Percentiles rank a stretch among this genome's conserved stretches.
Conservation (phyloP, 2,329 filamentous ascomycete genomes). For the Sclerotiophoma versabilis region DNA sequence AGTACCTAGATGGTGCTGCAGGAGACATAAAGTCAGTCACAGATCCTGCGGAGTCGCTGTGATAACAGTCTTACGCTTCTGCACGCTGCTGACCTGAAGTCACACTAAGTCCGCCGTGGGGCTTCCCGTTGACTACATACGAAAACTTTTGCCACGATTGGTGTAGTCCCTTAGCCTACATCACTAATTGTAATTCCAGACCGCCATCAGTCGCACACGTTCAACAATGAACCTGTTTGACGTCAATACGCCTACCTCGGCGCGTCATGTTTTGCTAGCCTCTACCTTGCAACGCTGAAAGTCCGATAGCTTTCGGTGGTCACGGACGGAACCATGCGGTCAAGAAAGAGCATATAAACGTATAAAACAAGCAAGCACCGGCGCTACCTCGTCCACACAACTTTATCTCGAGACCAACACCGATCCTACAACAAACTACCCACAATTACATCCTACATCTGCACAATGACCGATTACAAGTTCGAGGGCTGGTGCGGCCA, state of each 20-base stretch:
- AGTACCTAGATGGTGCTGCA: slow-evolving; percentile 14
- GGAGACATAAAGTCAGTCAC: slow-evolving; percentile 1
- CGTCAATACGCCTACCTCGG: slow-evolving; percentile 4
- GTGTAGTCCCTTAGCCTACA: not conserved
- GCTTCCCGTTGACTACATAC: not conserved
- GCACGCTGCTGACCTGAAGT: slow-evolving; percentile 9
- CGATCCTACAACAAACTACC: not conserved
- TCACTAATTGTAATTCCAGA: slow-evolving; percentile 10
- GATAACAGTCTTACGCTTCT: not conserved
- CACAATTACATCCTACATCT: not conserved
- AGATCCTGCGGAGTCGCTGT: not conserved
- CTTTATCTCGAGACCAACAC: not conserved
- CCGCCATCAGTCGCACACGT: not conserved
- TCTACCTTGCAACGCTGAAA: not conserved
- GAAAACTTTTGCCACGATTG: not conserved
- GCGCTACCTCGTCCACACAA: not conserved
- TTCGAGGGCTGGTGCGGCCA: slow-evolving; percentile 66
- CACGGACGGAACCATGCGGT: not conserved
- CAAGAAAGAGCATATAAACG: not conserved
- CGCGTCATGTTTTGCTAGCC: slow-evolving; percentile 1
- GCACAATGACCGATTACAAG: slow-evolving; percentile 29
- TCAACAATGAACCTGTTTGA: slow-evolving; percentile 1
- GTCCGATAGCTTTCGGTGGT: slow-evolving; percentile 8
- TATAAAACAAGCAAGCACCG: not conserved
- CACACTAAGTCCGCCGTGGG: slow-evolving; percentile 1